Evolutionary conservation across 192 early-diverging fungal species (phyloP), one percentile per base, ranked within the genome.

Genomic region (Coemansia sp.): DNA sequence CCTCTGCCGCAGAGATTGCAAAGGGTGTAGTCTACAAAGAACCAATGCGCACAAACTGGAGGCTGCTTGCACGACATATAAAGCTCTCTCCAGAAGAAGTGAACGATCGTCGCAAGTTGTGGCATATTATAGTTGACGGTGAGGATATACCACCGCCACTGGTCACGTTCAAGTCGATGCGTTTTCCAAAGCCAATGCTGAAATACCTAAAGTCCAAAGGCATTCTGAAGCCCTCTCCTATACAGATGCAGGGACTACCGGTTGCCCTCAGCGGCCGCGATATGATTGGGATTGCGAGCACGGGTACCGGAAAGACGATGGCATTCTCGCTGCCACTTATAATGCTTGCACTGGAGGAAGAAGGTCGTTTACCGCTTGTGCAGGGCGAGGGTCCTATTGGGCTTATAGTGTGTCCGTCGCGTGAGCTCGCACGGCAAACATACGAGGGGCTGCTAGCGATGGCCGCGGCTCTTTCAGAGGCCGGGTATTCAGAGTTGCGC

Each of bases 271-370:
- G 87, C 25, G 96, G 96, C 10, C 73, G 96, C 34, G 96, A 97
- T 62, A 98, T 98, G 96, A 97, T 98, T 70, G 95, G 94, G 11
- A 94, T 94, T 81, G 95, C 96, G 0, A 96, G 97, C 65, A 97
- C 96, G n/a, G 95, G 96, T 38, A 95, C 92, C 1, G 96, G 95
- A 19, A 98, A 98, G 62, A 97, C 96, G 9, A 72, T 98, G 48
- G 86, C 94, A 0, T 98, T 98, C 71, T 94, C 95, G 7, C 67
- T 98, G 22, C 96, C 96, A n/a, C 66, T 97, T 53, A 67, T 98
- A 10, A 87, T 98, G 84, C 81, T 89, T 50, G 93, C 96, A n/a
- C 74, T 98, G 13, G 95, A 98, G 65, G 92, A 87, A n/a, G 96
- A 98, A 70, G 68, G 85, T 19, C 88, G 86, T 54, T 68, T 96